phyloP scores from a whole-genome alignment of 208 protist genomes.

The Crithidia acanthocephali region DNA sequence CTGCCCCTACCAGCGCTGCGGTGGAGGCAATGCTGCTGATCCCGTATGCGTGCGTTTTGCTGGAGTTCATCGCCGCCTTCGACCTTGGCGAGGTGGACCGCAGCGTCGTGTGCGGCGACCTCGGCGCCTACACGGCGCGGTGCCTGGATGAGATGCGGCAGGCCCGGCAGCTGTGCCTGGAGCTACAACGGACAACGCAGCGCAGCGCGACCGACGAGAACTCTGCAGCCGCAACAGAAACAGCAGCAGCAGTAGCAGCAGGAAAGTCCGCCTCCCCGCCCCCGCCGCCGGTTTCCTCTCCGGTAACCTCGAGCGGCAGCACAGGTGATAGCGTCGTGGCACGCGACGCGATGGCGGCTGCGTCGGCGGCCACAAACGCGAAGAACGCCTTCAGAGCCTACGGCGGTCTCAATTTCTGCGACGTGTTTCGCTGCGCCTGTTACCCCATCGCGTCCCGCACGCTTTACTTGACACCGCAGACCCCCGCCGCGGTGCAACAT shows the following conservation, averaged over 20 bases:
- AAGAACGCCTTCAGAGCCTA: constrained; percentile 15
- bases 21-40: constrained; percentile 41
- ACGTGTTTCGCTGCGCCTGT: constrained; percentile 36
- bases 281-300: neutral
- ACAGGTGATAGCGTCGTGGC: neutral
- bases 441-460: constrained; percentile 24
- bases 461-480: constrained; percentile 30
- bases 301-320: neutral
- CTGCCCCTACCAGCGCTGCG: neutral
- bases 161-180: constrained; percentile 16
- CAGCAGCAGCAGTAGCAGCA: neutral
- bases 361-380: neutral
- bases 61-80: constrained; percentile 64
- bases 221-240: neutral
- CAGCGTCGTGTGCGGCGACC: constrained; percentile 22
- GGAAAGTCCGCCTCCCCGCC: neutral
- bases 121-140: constrained; percentile 8
- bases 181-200: constrained; percentile 9
- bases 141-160: constrained; percentile 20
- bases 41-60: constrained; percentile 62
- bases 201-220: neutral
- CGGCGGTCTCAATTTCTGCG: constrained; percentile 27
- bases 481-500: constrained; percentile 9
- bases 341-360: neutral
- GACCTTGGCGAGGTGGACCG: constrained; percentile 23